phyloP scores from a whole-genome alignment of 129 eudicot species.

The Lactuca sativa region DNA sequence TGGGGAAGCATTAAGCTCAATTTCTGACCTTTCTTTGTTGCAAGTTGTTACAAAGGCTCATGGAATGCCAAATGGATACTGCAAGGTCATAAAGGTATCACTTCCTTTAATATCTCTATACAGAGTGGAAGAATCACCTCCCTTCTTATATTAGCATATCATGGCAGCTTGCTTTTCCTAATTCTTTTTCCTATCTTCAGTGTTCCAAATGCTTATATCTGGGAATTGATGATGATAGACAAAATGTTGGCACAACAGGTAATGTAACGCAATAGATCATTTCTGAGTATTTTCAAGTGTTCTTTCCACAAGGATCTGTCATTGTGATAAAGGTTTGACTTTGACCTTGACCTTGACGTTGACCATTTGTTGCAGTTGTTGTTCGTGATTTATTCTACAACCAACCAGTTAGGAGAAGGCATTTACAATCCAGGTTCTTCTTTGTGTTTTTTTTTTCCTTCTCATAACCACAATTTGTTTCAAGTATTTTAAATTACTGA shows the following conservation, averaged over 20 bases:
- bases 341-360: no score
- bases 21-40: slow-evolving; percentile 80
- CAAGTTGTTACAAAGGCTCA: slow-evolving; percentile 83
- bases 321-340: slow-evolving; percentile 12
- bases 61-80: slow-evolving; percentile 96
- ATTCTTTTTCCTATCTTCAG: slow-evolving; percentile 34
- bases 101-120: slow-evolving; percentile 10
- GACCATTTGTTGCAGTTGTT: slow-evolving; percentile 52
- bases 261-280: slow-evolving; percentile 9
- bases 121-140: no score
- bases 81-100: slow-evolving; percentile 78
- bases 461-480: slow-evolving; percentile 6
- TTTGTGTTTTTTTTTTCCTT: neutral
- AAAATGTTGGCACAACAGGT: slow-evolving; percentile 93
- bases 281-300: slow-evolving; percentile 1
- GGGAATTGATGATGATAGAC: slow-evolving; percentile 74
- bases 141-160: neutral
- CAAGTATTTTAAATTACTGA: neutral
- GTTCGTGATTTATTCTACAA: slow-evolving; percentile 89
- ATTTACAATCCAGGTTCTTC: slow-evolving; percentile 75
- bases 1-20: slow-evolving; percentile 90
- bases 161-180: slow-evolving; percentile 11
- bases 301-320: neutral
- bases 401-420: slow-evolving; percentile 93
- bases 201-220: slow-evolving; percentile 80